These are phyloP conservation scores for Epichloe hybrida DNA, from an alignment of 2,329 filamentous ascomycete species.

Conservation along the genomic window DNA sequence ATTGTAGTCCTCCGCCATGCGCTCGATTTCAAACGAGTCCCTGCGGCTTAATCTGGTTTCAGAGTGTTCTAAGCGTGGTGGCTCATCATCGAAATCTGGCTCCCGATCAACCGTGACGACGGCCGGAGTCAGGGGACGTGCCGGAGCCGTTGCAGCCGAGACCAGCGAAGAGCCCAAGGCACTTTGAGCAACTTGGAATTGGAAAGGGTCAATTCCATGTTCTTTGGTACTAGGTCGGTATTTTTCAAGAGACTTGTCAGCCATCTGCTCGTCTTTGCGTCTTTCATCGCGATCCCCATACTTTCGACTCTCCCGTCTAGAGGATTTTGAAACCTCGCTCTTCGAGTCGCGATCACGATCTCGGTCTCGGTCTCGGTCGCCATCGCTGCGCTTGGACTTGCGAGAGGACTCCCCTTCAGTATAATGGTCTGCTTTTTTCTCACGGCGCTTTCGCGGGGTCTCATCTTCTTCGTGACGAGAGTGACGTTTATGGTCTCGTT, in stretches of 20 bases:
- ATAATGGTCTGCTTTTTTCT: constrained; percentile 13
- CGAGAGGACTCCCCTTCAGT: constrained; percentile 11
- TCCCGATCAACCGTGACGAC: constrained; percentile 41
- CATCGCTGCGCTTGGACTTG: constrained; percentile 12
- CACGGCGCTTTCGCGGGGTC: constrained; percentile 15
- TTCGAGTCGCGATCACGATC: constrained; percentile 17
- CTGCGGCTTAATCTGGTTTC: constrained; percentile 32
- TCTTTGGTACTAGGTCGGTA: constrained; percentile 8
- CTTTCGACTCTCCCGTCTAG: constrained; percentile 12
- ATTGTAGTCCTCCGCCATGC: constrained; percentile 18
- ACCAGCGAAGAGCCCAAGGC: constrained; percentile 12
- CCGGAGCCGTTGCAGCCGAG: constrained; percentile 3
- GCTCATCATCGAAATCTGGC: constrained; percentile 32
- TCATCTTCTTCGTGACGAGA: constrained; percentile 21
- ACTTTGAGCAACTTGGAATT: constrained; percentile 41
- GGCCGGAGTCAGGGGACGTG: constrained; percentile 32
- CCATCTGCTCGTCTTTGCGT: constrained; percentile 16
- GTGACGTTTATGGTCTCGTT: constrained; percentile 17
- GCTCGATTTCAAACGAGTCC: constrained; percentile 34
- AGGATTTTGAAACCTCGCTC: constrained; percentile 12
- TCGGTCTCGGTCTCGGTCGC: constrained; percentile 13
- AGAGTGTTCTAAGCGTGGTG: constrained; percentile 14
- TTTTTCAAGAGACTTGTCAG: constrained; percentile 8
- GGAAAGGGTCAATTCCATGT: constrained; percentile 37
- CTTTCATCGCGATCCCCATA: constrained; percentile 15